Base-by-base conservation (phyloP, 345 rosid species). In the Angophora floribunda region DNA sequence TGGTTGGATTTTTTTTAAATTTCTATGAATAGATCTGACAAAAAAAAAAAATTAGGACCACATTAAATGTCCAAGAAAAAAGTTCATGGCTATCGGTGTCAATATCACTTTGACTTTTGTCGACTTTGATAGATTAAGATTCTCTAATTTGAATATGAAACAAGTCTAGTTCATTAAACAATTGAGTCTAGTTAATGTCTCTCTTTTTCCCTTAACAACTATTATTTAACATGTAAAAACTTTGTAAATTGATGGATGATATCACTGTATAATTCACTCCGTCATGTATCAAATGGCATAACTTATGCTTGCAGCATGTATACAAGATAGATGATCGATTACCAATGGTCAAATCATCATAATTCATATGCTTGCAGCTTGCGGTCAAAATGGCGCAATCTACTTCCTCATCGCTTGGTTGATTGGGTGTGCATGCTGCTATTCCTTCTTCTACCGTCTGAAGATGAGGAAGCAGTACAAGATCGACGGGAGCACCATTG, bases 381-480 rank as follows among this genome's bases (percentile, higher is more conserved):
- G 92, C 24, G 90, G 87, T 2, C 85, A 67, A 7, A 89, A 85
- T 10, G 91, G 94, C 24, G 91, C 90, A 3, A 52, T 93, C 13
- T 93, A 92, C 89, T 78, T 70, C 21, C 89, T 59, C 65, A 88
- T 55, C 24, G 59, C 59, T 55, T 55, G 59, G 59, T 10, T 55
- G 59, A 55, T 10, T 26, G 11, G 91, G 1, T 91, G 92, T 15
- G 90, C 79, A 0, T 89, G 93, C 52, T 85, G 89, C n/a, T 93
- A 89, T 65, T 91, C 91, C 2, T 86, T 90, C 86, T 11, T 59
- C 6, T 89, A 93, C 55, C 88, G 94, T 7, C 51, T 86, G 12
- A 92, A 91, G 84, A 90, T 94, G 93, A 87, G 96, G 90, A 55
- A 87, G 52, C 92, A 90, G 13, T 87, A 86, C 85, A 80, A 50